Evolutionary conservation across 306 rosid genomes (phyloP).

Genomic region (Clitoria ternatea): DNA sequence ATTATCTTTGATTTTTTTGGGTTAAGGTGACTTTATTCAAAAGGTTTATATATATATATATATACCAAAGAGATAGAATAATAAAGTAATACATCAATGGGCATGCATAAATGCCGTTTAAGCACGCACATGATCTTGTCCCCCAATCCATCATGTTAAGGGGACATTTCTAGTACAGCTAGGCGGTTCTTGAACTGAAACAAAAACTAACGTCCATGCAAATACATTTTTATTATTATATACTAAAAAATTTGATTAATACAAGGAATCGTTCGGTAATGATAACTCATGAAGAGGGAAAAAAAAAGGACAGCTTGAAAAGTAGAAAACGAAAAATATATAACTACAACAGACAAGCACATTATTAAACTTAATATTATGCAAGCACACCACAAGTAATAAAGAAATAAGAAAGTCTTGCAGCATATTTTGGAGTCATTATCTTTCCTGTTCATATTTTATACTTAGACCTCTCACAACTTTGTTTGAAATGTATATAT

Average conservation of each 20-base stretch:
- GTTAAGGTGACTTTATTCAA: too few species aligned
- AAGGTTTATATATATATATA: too few species aligned
- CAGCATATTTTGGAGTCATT: conserved; percentile 31
- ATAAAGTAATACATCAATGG: conserved; percentile 6
- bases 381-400: conserved; percentile 32
- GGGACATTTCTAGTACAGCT: conserved; percentile 39
- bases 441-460: conserved; percentile 39
- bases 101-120: conserved; percentile 53
- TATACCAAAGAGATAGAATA: not conserved
- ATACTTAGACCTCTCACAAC: conserved; percentile 30
- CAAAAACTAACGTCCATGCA: conserved; percentile 1
- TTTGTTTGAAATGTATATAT: conserved; percentile 28
- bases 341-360: conserved; percentile 33
- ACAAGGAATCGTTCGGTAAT: conserved; percentile 3
- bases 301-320: not conserved
- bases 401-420: conserved; percentile 31
- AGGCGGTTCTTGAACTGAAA: conserved; percentile 17
- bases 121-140: conserved; percentile 69
- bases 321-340: not conserved
- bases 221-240: not conserved
- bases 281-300: not conserved
- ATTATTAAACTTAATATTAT: conserved; percentile 32
- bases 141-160: conserved; percentile 35
- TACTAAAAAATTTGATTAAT: conserved; percentile 2
- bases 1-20: too few species aligned